These are phyloP conservation scores for Wickerhamomyces chaumierensis DNA, from an alignment of 805 yeast genomes.

Conservation along the genomic window DNA sequence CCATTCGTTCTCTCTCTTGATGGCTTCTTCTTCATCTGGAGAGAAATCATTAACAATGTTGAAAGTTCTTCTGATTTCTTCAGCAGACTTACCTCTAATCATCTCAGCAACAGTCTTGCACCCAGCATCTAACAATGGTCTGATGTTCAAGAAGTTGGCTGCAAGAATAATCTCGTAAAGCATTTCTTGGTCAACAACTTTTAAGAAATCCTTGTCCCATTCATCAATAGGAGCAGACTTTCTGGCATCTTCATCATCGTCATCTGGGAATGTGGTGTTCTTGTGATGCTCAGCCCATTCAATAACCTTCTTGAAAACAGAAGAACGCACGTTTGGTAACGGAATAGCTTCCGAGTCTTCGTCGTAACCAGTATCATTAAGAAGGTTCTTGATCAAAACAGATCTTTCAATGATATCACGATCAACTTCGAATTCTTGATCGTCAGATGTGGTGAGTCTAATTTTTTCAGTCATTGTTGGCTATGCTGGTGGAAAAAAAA, in stretches of 20 bases:
- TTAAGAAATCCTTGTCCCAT: conserved; percentile 91
- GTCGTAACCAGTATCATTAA: conserved; percentile 55
- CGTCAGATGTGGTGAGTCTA: conserved; percentile 51
- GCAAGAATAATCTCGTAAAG: conserved; percentile 70
- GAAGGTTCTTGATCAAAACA: conserved; percentile 73
- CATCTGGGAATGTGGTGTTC: conserved; percentile 66
- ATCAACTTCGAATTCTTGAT: conserved; percentile 75
- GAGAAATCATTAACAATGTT: conserved; percentile 75
- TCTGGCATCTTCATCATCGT: conserved; percentile 73
- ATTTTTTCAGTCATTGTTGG: neutral
- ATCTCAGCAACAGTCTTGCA: conserved; percentile 77
- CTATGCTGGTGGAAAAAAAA: too few species aligned
- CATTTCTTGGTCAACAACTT: conserved; percentile 85
- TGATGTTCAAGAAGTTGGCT: conserved; percentile 69
- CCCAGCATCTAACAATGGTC: conserved; percentile 66
- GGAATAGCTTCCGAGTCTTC: conserved; percentile 34
- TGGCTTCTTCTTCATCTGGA: conserved; percentile 83
- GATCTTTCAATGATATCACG: conserved; percentile 33
- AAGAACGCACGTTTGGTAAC: conserved; percentile 79
- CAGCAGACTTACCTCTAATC: conserved; percentile 74
- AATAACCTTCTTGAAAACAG: conserved; percentile 76
- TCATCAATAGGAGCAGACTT: conserved; percentile 88
- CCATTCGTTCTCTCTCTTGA: conserved; percentile 83
- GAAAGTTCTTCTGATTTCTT: conserved; percentile 69
- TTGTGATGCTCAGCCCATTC: conserved; percentile 96